A percentile compares a stretch with the other conserved stretches of the same genome.
Conservation (phyloP, 441 rosid species). For the Kokia cookei region DNA sequence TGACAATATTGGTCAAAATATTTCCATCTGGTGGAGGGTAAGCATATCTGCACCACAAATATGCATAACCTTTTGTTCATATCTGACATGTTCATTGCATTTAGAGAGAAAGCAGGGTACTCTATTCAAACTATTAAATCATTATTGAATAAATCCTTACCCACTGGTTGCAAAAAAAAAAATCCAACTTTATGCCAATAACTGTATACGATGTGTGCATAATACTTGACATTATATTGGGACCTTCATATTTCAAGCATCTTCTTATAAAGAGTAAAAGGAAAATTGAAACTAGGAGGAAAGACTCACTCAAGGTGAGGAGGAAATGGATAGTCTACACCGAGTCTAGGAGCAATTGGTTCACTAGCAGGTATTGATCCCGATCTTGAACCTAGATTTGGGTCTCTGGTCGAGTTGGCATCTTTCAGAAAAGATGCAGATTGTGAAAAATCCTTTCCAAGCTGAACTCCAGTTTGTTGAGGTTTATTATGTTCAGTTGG, state of each 20-base stretch:
- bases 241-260: not conserved
- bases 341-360: slow-evolving; percentile 85
- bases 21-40: slow-evolving; percentile 98
- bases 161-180: not conserved
- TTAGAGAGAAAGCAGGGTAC: not conserved
- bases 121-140: not conserved
- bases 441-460: slow-evolving; percentile 27
- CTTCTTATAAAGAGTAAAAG: not conserved
- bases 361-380: slow-evolving; percentile 36
- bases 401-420: slow-evolving; percentile 24
- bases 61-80: not conserved
- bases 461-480: slow-evolving; percentile 30
- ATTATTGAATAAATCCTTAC: not conserved
- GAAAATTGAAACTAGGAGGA: slow-evolving; percentile 3
- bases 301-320: slow-evolving; percentile 79
- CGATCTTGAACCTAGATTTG: slow-evolving; percentile 23
- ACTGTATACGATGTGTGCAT: not conserved
- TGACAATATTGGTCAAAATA: slow-evolving; percentile 87
- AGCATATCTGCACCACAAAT: slow-evolving; percentile 65
- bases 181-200: not conserved
- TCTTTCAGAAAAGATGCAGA: slow-evolving; percentile 25
- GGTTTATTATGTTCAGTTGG: slow-evolving; percentile 36
- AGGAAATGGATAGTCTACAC: slow-evolving; percentile 91
- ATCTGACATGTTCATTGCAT: not conserved
- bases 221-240: not conserved